Base-by-base conservation (phyloP, 2,329 filamentous ascomycete genomes). In the Epicoccum nigrum region DNA sequence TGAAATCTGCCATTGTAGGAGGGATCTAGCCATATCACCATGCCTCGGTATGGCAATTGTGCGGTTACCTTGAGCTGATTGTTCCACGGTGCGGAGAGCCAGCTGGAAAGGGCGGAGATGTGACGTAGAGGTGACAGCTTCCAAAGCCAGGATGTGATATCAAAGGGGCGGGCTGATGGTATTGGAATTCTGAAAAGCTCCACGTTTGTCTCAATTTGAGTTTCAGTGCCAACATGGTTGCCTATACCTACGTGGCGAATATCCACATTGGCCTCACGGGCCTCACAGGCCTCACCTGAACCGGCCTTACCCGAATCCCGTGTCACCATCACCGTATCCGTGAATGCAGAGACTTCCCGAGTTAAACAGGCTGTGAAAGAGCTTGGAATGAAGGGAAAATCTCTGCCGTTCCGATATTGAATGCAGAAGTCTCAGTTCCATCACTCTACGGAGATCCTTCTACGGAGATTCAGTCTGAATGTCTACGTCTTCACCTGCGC, bases 181-280 rank as follows among this genome's bases (percentile, higher is more conserved):
- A 25, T 25, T 25, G 23, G n/a, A n/a, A n/a, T 9, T 25, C 19
- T 32, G 27, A n/a, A 35, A 32, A 32, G 42, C 25, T 52, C 20
- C 12, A 20, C 4, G 15, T 15, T 16, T 33, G 20, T 20, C 38
- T 28, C 37, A 33, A n/a, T 16, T 35, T 32, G 17, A 16, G n/a
- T 7, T 17, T 33, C 31, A 16, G 33, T 34, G 21, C 20, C 37
- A 42, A 32, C 17, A 19, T 19, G 21, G 49, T 32, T 34, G 39
- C 43, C 43, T 52, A 30, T 35, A 47, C 44, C 37, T 52, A 47
- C 44, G 43, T 52, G 49, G 49, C 43, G 33, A 44, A 52, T 34
- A 34, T 47, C 33, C 33, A 44, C 39, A 11, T 25, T 27, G 33
- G 15, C 17, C 25, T 25, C 23, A 25, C 23, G 23, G 23, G 23